phyloP scores from a whole-genome alignment of 805 yeast genomes.

The Metschnikowia cerradonensis region DNA sequence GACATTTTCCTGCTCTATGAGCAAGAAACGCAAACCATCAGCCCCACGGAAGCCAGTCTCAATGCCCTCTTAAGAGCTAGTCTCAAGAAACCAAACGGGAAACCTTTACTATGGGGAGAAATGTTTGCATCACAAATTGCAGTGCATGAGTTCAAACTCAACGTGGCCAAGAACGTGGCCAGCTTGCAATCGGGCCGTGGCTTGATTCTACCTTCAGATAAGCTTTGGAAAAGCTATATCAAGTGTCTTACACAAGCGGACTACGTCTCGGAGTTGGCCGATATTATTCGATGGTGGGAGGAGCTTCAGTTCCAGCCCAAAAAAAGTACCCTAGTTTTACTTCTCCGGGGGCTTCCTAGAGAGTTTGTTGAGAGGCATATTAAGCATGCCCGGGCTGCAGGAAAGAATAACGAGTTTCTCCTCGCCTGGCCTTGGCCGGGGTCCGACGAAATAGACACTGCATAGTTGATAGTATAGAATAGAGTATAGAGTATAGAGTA shows the following conservation, averaged over 20 bases:
- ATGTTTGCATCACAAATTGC: constrained; percentile 58
- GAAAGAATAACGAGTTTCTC: constrained; percentile 2
- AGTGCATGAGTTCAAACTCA: constrained; percentile 50
- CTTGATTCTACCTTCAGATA: constrained; percentile 24
- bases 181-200: background rate
- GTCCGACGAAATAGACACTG: constrained; percentile 6
- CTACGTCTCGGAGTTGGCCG: constrained; percentile 47
- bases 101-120: constrained; percentile 44
- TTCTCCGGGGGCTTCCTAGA: constrained; percentile 36
- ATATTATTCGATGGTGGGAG: constrained; percentile 54
- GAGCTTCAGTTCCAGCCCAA: constrained; percentile 41
- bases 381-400: constrained; percentile 24
- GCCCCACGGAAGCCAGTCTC: constrained; percentile 31
- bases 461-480: no score
- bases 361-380: constrained; percentile 37
- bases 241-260: constrained; percentile 44
- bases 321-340: constrained; percentile 33
- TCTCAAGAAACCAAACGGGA: constrained; percentile 17
- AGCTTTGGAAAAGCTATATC: constrained; percentile 52
- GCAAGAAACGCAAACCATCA: constrained; percentile 19
- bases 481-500: no score
- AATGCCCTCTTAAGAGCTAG: constrained; percentile 50
- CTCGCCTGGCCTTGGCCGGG: constrained; percentile 20
- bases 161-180: constrained; percentile 18
- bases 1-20: constrained; percentile 27